Evolutionary conservation across 306 rosid genomes (phyloP), one percentile per base, ranked within the genome.

Genomic region (Quillaja saponaria): DNA sequence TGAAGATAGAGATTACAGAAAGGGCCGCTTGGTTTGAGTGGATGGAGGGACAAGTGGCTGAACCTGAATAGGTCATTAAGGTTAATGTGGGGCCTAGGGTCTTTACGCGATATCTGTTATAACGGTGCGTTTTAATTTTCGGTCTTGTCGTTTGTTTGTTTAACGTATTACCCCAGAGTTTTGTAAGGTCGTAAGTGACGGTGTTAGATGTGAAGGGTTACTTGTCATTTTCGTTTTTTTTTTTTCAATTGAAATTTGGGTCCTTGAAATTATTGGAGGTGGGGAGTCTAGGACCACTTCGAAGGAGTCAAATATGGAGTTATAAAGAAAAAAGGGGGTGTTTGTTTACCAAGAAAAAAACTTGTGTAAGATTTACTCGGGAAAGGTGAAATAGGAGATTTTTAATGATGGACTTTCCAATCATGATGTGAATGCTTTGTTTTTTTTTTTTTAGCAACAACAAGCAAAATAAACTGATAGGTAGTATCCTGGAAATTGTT

Each of bases 161-260:
- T 58, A 48, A 46, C 12, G 20, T 6, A 3, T 2, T 13, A 9
- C 10, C 44, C 31, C 0, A 7, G 35, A 45, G 31, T 25, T 25
- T 25, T 25, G 31, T 25, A 2, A 1, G 31, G 31, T 25, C 37
- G 34, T 13, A 15, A 14, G 19, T 69, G 69, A 78, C 80, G 77
- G 61, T 49, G 68, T 54, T 63, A 56, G 35, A 7, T 2, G 3
- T 3, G 11, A 9, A 16, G 47, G 46, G 68, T 74, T 66, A 33
- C 57, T 61, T 66, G 74, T 69, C 71, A 1, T 61, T 67, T 33
- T 41, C 58, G n/a, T n/a, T n/a, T n/a, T 6, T 62, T 10, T 17
- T 45, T 62, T 76, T 60, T 25, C 31, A 47, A 3, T 16, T 54
- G 34, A 61, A 67, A 50, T 67, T 71, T 49, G 62, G 71, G 71